phyloP scores from a whole-genome alignment of 176 grass and related monocot genomes.

The Areca catechu region DNA sequence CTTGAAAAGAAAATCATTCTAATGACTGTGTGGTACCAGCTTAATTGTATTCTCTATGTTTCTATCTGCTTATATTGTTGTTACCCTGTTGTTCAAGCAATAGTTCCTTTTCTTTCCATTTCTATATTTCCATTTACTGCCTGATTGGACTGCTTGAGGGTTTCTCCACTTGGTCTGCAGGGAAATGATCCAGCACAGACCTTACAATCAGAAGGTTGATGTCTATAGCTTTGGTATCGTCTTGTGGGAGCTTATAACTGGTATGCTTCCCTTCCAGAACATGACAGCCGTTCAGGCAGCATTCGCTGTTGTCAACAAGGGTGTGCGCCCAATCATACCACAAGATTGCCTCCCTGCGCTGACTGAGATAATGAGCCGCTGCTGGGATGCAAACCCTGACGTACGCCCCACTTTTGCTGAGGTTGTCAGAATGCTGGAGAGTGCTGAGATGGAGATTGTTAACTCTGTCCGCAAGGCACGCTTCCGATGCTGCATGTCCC shows the following conservation, averaged over 20 bases:
- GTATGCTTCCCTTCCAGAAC: slow-evolving; percentile 60
- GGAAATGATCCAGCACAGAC: slow-evolving; percentile 88
- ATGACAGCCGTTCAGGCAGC: slow-evolving; percentile 80
- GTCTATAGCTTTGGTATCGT: slow-evolving; percentile 82
- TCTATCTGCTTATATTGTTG: no score
- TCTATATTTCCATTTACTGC: no score
- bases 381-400: slow-evolving; percentile 62
- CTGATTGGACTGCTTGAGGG: no score
- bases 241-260: slow-evolving; percentile 64
- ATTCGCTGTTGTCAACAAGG: no score
- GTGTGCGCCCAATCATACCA: slow-evolving; percentile 38
- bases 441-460: slow-evolving; percentile 45
- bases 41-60: no score
- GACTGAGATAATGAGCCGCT: slow-evolving; percentile 50
- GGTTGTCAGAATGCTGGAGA: slow-evolving; percentile 57
- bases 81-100: no score
- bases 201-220: slow-evolving; percentile 67
- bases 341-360: slow-evolving; percentile 48
- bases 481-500: slow-evolving; percentile 60
- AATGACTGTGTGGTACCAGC: no score
- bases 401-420: slow-evolving; percentile 47
- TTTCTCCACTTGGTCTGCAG: slow-evolving; percentile 15
- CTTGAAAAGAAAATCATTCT: no score
- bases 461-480: slow-evolving; percentile 54
- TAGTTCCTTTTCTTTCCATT: no score